Evolutionary conservation across 306 rosid genomes (phyloP).

Genomic region (Casuarina cunninghamiana): DNA sequence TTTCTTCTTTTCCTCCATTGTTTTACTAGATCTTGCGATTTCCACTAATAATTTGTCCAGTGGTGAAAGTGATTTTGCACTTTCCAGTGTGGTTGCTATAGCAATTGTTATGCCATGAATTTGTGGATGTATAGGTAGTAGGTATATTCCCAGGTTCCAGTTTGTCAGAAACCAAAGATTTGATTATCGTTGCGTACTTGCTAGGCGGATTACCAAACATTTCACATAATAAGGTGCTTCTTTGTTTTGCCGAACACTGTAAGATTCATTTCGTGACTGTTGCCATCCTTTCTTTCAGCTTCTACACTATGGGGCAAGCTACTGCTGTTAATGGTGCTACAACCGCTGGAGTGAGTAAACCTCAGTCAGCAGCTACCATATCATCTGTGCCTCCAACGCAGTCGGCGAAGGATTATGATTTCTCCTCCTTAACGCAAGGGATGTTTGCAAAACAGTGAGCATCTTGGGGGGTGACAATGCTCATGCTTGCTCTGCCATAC

Average conservation of each 20-base stretch:
- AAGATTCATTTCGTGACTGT: conserved; percentile 15
- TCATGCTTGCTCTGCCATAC: conserved; percentile 33
- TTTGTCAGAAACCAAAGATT: background rate
- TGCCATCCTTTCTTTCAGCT: conserved; percentile 47
- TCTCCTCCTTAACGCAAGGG: conserved; percentile 91
- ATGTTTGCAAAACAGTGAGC: conserved; percentile 71
- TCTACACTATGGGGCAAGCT: conserved; percentile 61
- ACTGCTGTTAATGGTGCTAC: conserved; percentile 56
- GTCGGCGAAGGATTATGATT: conserved; percentile 75
- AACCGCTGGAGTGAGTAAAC: conserved; percentile 44
- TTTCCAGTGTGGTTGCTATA: background rate
- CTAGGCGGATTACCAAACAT: background rate
- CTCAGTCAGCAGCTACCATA: conserved; percentile 55
- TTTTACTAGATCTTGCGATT: background rate
- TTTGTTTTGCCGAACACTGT: background rate
- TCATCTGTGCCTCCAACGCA: conserved; percentile 51
- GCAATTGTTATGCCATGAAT: background rate
- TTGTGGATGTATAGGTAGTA: background rate
- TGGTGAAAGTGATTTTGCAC: background rate
- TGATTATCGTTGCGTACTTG: background rate
- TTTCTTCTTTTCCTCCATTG: background rate
- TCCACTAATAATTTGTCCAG: background rate
- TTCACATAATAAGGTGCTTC: background rate
- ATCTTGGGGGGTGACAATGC: conserved; percentile 30
- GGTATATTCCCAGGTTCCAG: no score